Evolutionary conservation across 2,329 filamentous ascomycete genomes (phyloP).

Genomic region (Colletotrichum cereale): DNA sequence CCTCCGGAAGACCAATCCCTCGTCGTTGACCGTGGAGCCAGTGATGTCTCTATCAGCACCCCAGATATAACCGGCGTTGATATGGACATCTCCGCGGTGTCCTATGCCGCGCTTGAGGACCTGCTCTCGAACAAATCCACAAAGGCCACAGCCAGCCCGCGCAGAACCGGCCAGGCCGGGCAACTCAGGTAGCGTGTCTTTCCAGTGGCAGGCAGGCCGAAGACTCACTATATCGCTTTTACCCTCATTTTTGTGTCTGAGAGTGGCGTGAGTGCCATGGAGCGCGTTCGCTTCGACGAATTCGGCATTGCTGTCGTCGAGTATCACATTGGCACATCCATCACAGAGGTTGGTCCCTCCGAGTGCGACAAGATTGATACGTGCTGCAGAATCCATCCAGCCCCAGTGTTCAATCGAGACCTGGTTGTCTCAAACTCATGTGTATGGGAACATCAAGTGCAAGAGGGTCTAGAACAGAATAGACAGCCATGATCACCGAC

Average conservation of each 20-base stretch:
- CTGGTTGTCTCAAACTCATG: neutral
- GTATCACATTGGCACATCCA: neutral
- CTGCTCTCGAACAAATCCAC: neutral
- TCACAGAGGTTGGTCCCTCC: neutral
- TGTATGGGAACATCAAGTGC: neutral
- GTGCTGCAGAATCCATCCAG: neutral
- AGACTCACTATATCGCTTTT: neutral
- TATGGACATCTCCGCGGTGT: neutral
- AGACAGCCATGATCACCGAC: neutral
- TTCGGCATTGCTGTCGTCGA: neutral
- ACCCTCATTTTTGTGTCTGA: neutral
- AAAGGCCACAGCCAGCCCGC: neutral
- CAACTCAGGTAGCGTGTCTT: neutral
- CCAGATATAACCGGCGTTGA: conserved; percentile 4
- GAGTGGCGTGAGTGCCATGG: neutral
- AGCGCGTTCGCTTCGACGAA: neutral
- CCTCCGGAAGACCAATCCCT: conserved; percentile 13
- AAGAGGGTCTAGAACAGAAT: neutral
- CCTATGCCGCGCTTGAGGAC: neutral
- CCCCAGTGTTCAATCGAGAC: neutral
- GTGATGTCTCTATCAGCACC: neutral
- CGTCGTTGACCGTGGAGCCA: neutral
- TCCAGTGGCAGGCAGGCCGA: neutral
- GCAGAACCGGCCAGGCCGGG: neutral
- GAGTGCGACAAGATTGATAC: neutral